phyloP scores from a whole-genome alignment of 345 rosid genomes.

The Ceriops decandra region DNA sequence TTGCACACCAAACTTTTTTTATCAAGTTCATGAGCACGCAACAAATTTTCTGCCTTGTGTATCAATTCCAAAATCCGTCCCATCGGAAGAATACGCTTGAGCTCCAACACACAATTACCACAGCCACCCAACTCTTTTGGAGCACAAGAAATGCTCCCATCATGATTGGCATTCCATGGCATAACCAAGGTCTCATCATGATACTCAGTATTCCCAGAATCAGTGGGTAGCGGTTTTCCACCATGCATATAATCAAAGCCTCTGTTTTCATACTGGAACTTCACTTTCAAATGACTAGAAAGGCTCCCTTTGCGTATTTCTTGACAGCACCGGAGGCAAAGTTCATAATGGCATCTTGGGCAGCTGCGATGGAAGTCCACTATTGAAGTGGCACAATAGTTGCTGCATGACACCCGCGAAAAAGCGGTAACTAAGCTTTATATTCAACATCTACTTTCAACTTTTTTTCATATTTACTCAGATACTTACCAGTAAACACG shows the following conservation, averaged over 20 bases:
- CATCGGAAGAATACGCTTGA: conserved; percentile 51
- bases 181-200: conserved; percentile 18
- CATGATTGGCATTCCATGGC: conserved; percentile 39
- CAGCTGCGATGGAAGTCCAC: conserved; percentile 82
- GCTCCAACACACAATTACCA: conserved; percentile 55
- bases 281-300: conserved; percentile 37
- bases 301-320: conserved; percentile 60
- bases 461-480: not conserved
- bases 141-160: conserved; percentile 69
- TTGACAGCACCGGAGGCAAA: conserved; percentile 75
- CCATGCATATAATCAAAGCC: conserved; percentile 75
- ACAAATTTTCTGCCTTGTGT: conserved; percentile 32
- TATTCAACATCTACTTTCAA: not conserved
- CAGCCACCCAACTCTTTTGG: conserved; percentile 74
- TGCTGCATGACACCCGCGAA: conserved; percentile 39
- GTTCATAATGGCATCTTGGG: conserved; percentile 63
- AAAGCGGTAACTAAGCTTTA: conserved; percentile 6
- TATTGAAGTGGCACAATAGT: conserved; percentile 87
- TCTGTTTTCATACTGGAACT: conserved; percentile 38
- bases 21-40: conserved; percentile 23
- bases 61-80: conserved; percentile 51
- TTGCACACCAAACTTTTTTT: conserved; percentile 15
- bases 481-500: conserved; percentile 70
- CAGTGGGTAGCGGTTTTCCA: conserved; percentile 35
- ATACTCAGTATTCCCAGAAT: conserved; percentile 21